phyloP scores from a whole-genome alignment of 768 basidiomycete species.

The Amanita brunnescens region DNA sequence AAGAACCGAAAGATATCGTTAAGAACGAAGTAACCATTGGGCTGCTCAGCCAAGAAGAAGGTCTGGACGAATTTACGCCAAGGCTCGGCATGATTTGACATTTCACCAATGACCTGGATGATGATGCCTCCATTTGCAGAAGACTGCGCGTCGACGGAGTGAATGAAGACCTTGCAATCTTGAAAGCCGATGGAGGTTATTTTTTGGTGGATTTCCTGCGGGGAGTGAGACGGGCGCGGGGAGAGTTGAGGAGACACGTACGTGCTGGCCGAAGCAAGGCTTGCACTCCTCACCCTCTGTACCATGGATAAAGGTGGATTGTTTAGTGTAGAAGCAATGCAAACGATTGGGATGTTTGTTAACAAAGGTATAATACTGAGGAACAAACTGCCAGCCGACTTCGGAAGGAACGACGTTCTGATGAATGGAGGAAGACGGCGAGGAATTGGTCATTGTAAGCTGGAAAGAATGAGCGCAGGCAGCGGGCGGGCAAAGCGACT shows the following conservation, averaged over 20 bases:
- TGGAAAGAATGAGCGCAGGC: neutral
- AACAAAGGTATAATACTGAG: constrained; percentile 98
- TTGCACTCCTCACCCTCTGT: constrained; percentile 92
- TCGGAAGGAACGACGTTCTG: constrained; percentile 79
- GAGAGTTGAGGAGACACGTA: constrained; percentile 26
- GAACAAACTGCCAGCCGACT: constrained; percentile 99
- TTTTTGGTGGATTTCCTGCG: constrained; percentile 92
- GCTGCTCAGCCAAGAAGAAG: constrained; percentile 99
- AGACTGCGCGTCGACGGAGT: constrained; percentile 96
- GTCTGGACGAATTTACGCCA: constrained; percentile 99
- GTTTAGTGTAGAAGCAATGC: constrained; percentile 99
- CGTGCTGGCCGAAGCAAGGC: constrained; percentile 90
- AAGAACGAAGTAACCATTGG: constrained; percentile 98
- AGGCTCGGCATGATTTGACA: constrained; percentile 84
- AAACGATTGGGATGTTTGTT: constrained; percentile 96
- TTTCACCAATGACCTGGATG: constrained; percentile 99
- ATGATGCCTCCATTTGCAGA: constrained; percentile 94
- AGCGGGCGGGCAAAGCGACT: constrained; percentile 16
- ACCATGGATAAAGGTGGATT: constrained; percentile 94
- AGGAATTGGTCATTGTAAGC: constrained; percentile 29
- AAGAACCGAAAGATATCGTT: constrained; percentile 99
- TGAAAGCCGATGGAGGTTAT: constrained; percentile 91
- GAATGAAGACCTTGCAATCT: constrained; percentile 98
- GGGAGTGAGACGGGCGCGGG: neutral
- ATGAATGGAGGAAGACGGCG: constrained; percentile 35